These are phyloP conservation scores for Teratosphaeria pseudoeucalypti DNA, from an alignment of 2,329 filamentous ascomycete genomes.

Conservation along the genomic window DNA sequence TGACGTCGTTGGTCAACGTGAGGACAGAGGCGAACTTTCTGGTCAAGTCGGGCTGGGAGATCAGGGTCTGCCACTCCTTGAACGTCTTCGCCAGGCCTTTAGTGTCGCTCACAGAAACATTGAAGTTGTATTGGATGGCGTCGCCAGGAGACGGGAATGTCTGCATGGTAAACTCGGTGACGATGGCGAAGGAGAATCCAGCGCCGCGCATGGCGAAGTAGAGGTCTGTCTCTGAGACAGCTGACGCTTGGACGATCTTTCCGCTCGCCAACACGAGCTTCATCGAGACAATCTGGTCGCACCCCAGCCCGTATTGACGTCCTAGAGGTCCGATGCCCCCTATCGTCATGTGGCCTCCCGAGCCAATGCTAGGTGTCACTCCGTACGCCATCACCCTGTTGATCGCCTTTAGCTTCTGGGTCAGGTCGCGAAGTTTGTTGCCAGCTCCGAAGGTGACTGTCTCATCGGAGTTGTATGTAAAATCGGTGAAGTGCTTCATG, in stretches of 20 bases:
- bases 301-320: not conserved
- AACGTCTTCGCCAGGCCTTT: conserved; percentile 10
- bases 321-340: not conserved
- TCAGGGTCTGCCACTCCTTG: conserved; percentile 10
- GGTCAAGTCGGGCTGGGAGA: conserved; percentile 9
- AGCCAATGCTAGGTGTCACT: not conserved
- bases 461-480: not conserved
- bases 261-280: conserved; percentile 34
- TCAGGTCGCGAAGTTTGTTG: not conserved
- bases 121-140: conserved; percentile 11
- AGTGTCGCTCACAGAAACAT: conserved; percentile 7
- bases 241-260: conserved; percentile 27
- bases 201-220: conserved; percentile 39
- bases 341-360: not conserved
- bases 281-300: not conserved
- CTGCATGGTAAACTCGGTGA: conserved; percentile 21
- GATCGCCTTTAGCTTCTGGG: not conserved
- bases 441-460: not conserved
- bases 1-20: conserved; percentile 6
- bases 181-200: conserved; percentile 34
- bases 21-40: conserved; percentile 10
- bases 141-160: conserved; percentile 16
- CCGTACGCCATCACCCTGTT: not conserved
- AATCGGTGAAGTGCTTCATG: not conserved
- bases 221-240: conserved; percentile 34